Base-by-base conservation (phyloP, 1,284 basidiomycete species). In the Serendipita sp. region DNA sequence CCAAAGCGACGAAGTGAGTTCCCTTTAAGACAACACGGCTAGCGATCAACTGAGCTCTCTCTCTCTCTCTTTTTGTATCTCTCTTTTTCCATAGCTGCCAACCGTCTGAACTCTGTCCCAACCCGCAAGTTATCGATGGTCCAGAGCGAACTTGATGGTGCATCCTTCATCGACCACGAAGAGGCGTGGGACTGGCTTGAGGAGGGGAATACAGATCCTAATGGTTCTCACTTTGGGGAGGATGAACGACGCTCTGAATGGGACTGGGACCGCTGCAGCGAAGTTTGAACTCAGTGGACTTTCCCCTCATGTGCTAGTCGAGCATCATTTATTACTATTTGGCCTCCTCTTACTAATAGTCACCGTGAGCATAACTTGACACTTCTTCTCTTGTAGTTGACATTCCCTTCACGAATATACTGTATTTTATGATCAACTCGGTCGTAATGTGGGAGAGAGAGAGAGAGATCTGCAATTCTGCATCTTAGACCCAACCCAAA, bases 231-330 rank as follows among this genome's bases (percentile, higher is more conserved):
- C 6, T 22, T 22, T 30, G 15, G 17, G 10, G 53, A 58, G 22
- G 53, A 58, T n/a, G 47, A 58, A 35, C 53, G 53, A 58, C 29
- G 53, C 53, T 49, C 45, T n/a, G 53, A 58, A 29, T 58, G 53
- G 53, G 29, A 58, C 4, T 58, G 53, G 53, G 53, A 58, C 10
- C 17, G 32, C 8, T 58, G 26, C 34, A 58, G 53, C 29, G 26
- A 58, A 29, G 26, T 34, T 22, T 49, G 45, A 49, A 29, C 38
- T 49, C 45, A 29, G 8, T 8, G 8, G 45, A n/a, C 6, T 49
- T 6, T n/a, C n/a, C 29, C 1, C n/a, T 10, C 42, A 1, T 17
- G 8, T 22, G 1, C 29, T 6, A 3, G 6, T 49, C n/a, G 45
- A 49, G n/a, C 2, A 49, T 29, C 29, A 2, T 49, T 17, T 17